Evolutionary conservation across 2,329 filamentous ascomycete species (phyloP).

Genomic region (Paecilomyces niveus): DNA sequence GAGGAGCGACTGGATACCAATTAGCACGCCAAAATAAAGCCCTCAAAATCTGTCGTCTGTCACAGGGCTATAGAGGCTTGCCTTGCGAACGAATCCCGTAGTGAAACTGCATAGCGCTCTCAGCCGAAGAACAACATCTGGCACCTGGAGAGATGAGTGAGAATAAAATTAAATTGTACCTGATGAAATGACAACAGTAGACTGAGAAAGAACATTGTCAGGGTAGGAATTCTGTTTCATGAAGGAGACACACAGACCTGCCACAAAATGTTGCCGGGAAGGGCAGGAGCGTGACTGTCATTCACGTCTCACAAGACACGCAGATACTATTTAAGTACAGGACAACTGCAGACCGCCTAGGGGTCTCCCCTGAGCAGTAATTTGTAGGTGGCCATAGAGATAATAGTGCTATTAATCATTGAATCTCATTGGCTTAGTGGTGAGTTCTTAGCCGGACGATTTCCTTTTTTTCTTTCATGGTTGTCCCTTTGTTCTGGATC

Average conservation of each 20-base stretch:
- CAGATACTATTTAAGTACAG: background rate
- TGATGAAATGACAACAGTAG: background rate
- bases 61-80: background rate
- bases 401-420: background rate
- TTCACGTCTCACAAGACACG: background rate
- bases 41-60: background rate
- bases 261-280: background rate
- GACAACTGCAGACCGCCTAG: background rate
- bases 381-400: background rate
- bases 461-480: background rate
- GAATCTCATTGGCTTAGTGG: background rate
- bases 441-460: background rate
- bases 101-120: background rate
- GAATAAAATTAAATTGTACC: background rate
- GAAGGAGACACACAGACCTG: background rate
- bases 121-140: background rate
- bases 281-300: background rate
- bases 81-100: background rate
- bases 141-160: background rate
- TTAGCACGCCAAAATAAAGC: background rate
- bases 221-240: background rate
- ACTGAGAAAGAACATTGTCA: background rate
- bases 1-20: background rate
- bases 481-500: background rate
- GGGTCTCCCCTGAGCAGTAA: background rate